Evolutionary conservation across 1,284 basidiomycete species (phyloP).

Genomic region (Melampsora americana): DNA sequence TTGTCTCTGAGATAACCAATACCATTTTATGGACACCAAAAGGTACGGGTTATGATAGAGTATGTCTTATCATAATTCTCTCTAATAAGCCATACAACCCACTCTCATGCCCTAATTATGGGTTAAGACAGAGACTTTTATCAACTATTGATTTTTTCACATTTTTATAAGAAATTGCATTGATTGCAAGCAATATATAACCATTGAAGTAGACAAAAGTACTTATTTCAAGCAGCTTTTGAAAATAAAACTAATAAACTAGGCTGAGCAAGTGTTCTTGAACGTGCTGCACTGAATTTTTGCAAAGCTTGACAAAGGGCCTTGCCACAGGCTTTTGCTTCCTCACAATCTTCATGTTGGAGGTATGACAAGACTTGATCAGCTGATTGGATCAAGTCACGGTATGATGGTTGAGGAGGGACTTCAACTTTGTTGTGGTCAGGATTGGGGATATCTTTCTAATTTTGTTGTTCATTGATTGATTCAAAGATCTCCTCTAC

Average conservation of each 20-base stretch:
- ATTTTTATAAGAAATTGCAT: too few species aligned
- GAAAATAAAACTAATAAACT: neutral
- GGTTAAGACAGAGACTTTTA: too few species aligned
- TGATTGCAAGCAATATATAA: too few species aligned
- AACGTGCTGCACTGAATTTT: neutral
- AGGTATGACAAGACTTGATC: neutral
- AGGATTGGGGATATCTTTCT: neutral
- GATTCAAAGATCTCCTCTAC: neutral
- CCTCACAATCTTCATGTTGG: neutral
- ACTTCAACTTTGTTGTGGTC: too few species aligned
- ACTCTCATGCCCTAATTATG: too few species aligned
- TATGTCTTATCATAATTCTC: neutral
- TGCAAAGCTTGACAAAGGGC: neutral
- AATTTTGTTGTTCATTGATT: neutral
- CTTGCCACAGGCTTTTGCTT: neutral
- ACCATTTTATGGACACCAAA: neutral
- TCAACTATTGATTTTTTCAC: too few species aligned
- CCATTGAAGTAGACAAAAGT: too few species aligned
- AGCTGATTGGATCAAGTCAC: neutral
- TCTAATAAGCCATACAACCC: neutral
- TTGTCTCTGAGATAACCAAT: neutral
- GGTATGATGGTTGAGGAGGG: neutral
- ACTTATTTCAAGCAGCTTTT: neutral
- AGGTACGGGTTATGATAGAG: neutral
- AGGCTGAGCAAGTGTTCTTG: neutral